phyloP scores from a whole-genome alignment of 2,329 filamentous ascomycete genomes.

The Trichoderma hamatum region DNA sequence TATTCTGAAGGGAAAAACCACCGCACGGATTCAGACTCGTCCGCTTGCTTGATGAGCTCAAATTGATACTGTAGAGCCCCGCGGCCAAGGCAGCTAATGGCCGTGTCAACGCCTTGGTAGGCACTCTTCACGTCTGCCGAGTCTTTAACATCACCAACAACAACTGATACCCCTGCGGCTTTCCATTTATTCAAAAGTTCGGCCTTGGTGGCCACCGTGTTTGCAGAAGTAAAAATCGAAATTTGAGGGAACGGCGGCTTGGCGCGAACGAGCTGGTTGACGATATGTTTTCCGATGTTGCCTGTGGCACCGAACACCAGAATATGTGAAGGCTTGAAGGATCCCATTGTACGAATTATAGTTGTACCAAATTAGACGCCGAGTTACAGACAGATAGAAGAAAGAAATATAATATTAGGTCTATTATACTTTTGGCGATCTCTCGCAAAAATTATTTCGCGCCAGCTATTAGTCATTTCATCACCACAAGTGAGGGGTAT shows the following conservation, averaged over 20 bases:
- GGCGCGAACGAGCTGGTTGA: conserved; percentile 42
- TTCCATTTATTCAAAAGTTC: conserved; percentile 17
- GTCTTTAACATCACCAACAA: conserved; percentile 44
- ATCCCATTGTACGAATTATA: background rate
- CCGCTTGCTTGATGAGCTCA: conserved; percentile 62
- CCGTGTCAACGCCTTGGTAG: conserved; percentile 63
- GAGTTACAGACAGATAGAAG: background rate
- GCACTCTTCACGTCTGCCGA: conserved; percentile 56
- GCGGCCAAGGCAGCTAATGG: conserved; percentile 67
- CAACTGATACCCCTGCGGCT: conserved; percentile 27
- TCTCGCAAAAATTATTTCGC: background rate
- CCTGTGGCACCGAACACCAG: conserved; percentile 45
- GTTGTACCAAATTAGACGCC: background rate
- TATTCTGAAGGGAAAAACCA: conserved; percentile 72
- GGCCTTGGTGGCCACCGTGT: background rate
- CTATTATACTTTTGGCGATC: background rate
- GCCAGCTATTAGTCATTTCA: background rate
- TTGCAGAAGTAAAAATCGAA: conserved; percentile 39
- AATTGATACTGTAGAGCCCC: conserved; percentile 64
- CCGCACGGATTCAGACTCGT: conserved; percentile 54
- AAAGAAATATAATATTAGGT: background rate
- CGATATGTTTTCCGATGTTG: conserved; percentile 47
- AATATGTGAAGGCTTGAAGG: conserved; percentile 18
- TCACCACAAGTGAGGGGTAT: background rate
- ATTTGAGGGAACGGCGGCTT: conserved; percentile 41